phyloP scores from a whole-genome alignment of 352 stramenopile species.

The Phytophthora cryptogea region DNA sequence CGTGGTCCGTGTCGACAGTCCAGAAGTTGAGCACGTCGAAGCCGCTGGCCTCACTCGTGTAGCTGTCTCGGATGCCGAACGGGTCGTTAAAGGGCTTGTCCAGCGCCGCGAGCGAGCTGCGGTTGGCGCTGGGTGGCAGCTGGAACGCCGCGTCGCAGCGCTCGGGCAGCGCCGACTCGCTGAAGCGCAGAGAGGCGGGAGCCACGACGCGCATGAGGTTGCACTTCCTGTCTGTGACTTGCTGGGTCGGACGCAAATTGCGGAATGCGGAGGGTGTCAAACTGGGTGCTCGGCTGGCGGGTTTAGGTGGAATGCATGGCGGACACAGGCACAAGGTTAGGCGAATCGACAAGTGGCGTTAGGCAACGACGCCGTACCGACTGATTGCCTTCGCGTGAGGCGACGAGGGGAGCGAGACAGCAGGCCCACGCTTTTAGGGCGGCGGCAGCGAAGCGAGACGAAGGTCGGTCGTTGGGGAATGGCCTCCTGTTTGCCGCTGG shows the following conservation, averaged over 20 bases:
- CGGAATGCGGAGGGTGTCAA: slow-evolving; percentile 21
- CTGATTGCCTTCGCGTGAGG: slow-evolving; percentile 18
- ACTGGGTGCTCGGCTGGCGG: slow-evolving; percentile 15
- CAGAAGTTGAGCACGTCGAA: slow-evolving; percentile 69
- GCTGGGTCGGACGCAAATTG: slow-evolving; percentile 17
- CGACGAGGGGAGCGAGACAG: slow-evolving; percentile 21
- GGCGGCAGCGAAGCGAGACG: slow-evolving; percentile 1
- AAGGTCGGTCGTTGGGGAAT: slow-evolving; percentile 17
- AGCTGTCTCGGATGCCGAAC: slow-evolving; percentile 48
- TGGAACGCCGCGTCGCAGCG: slow-evolving; percentile 48
- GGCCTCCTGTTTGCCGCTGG: background rate
- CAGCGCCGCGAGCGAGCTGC: slow-evolving; percentile 62
- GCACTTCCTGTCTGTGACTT: background rate
- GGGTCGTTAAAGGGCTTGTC: slow-evolving; percentile 37
- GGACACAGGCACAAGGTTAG: background rate
- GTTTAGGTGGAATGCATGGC: background rate
- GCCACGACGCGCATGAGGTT: slow-evolving; percentile 34
- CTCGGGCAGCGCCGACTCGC: slow-evolving; percentile 58
- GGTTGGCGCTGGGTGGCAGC: slow-evolving; percentile 48
- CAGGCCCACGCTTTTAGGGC: slow-evolving; percentile 5
- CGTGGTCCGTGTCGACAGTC: slow-evolving; percentile 48
- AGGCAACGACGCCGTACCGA: slow-evolving; percentile 24
- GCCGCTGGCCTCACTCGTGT: slow-evolving; percentile 65
- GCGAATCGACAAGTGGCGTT: slow-evolving; percentile 23
- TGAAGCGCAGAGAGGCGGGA: slow-evolving; percentile 41